Conservation (phyloP, 345 rosid species). For the Mangifera indica region DNA sequence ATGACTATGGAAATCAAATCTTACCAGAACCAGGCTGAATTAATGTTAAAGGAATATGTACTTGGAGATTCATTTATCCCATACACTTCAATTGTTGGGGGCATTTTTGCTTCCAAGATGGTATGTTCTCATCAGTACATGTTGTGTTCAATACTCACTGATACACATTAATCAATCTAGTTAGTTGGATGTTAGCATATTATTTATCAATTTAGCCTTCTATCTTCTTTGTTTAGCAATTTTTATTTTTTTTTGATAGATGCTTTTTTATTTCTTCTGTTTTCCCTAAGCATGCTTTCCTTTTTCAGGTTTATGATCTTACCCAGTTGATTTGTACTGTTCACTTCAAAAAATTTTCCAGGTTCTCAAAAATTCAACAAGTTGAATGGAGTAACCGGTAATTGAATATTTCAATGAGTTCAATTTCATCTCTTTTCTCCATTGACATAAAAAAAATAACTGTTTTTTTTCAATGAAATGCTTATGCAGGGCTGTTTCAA, state of each 20-base stretch:
- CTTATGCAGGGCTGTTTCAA: conserved; percentile 58
- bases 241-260: not conserved
- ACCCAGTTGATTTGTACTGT: conserved; percentile 45
- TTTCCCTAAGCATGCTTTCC: not conserved
- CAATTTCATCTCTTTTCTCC: not conserved
- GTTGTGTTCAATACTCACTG: not conserved
- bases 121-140: conserved; percentile 28
- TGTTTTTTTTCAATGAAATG: not conserved
- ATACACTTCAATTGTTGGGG: conserved; percentile 54
- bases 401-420: conserved; percentile 12
- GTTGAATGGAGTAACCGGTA: conserved; percentile 75
- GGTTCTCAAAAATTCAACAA: conserved; percentile 44
- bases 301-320: conserved; percentile 59
- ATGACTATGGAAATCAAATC: conserved; percentile 36
- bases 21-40: conserved; percentile 53
- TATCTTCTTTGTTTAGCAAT: not conserved
- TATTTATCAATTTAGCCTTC: not conserved
- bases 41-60: conserved; percentile 53
- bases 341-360: conserved; percentile 59
- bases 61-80: conserved; percentile 56
- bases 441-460: conserved; percentile 1
- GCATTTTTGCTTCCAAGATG: conserved; percentile 57
- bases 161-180: not conserved
- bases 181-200: conserved; percentile 1
- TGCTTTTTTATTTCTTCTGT: not conserved